A percentile compares a stretch with the other conserved stretches of the same genome.
Evolutionary conservation across 352 stramenopile genomes (phyloP).

Genomic region (Globisporangium spiculum): DNA sequence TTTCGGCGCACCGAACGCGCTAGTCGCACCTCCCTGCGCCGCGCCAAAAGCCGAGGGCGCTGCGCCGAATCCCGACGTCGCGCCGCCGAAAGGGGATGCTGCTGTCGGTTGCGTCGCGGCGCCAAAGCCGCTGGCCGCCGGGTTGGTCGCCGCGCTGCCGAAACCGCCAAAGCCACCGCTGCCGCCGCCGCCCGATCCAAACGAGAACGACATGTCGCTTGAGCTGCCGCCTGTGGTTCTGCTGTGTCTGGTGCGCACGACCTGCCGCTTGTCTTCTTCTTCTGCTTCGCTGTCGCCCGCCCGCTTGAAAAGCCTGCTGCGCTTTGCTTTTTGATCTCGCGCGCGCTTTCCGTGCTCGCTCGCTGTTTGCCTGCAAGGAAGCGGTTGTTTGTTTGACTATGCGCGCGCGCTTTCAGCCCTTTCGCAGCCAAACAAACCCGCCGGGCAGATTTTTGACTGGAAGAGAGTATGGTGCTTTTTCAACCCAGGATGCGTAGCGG

Average conservation of each 20-base stretch:
- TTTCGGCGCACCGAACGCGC: conserved; percentile 36
- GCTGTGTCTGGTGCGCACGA: neutral
- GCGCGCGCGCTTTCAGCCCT: conserved; percentile 2
- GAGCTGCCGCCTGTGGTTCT: neutral
- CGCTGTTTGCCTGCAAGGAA: neutral
- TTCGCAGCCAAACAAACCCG: conserved; percentile 13
- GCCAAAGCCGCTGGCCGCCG: conserved; percentile 33
- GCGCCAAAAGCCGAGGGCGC: conserved; percentile 43
- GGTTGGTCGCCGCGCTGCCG: conserved; percentile 22
- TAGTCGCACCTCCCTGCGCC: conserved; percentile 20
- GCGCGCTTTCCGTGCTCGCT: neutral
- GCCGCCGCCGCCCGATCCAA: conserved; percentile 34
- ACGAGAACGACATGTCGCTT: conserved; percentile 49
- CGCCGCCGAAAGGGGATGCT: conserved; percentile 46
- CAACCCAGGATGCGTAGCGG: neutral
- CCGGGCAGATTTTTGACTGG: neutral
- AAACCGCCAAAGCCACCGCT: conserved; percentile 40
- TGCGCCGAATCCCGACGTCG: conserved; percentile 25
- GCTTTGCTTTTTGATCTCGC: no score
- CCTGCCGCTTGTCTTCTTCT: neutral
- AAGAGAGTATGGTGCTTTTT: conserved; percentile 2
- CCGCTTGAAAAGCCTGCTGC: neutral
- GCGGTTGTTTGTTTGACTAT: neutral
- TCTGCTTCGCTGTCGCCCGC: neutral
- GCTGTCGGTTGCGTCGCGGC: conserved; percentile 27